Percentiles rank a stretch among this genome's conserved stretches.
These are phyloP conservation scores for Ploettnerulaceae sp. DNA, from an alignment of 2,329 filamentous ascomycete genomes.

Conservation along the genomic window DNA sequence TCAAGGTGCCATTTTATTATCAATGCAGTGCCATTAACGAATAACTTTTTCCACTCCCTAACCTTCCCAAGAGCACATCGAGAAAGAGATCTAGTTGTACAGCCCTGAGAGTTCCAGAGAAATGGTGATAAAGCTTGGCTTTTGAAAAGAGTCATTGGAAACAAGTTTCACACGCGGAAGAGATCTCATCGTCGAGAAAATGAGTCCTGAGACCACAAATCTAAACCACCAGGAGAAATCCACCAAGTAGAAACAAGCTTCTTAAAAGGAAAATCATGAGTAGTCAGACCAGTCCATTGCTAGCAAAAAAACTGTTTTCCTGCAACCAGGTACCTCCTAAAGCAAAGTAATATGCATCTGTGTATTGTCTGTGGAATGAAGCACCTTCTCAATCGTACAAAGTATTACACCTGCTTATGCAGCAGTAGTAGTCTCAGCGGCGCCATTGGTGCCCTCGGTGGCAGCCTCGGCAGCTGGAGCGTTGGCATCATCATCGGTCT, in stretches of 20 bases:
- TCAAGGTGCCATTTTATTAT: conserved; percentile 8
- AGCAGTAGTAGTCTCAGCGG: conserved; percentile 39
- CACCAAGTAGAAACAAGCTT: conserved; percentile 24
- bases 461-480: conserved; percentile 38
- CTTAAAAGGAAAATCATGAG: conserved; percentile 34
- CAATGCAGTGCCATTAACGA: conserved; percentile 27
- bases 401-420: conserved; percentile 35
- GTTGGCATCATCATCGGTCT: conserved; percentile 81
- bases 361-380: conserved; percentile 23
- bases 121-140: conserved; percentile 37
- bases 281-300: conserved; percentile 23
- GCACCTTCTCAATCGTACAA: conserved; percentile 29
- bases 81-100: conserved; percentile 36
- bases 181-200: conserved; percentile 32
- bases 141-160: conserved; percentile 34
- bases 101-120: conserved; percentile 35
- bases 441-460: conserved; percentile 55
- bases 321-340: conserved; percentile 25
- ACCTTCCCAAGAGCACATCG: conserved; percentile 32
- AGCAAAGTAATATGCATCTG: conserved; percentile 11
- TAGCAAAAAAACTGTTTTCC: conserved; percentile 21
- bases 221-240: conserved; percentile 26
- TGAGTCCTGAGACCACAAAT: conserved; percentile 19
- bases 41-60: conserved; percentile 34
- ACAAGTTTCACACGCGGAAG: conserved; percentile 29